Evolutionary conservation across 768 basidiomycete species (phyloP).

Genomic region (Leccinum truebloodii): DNA sequence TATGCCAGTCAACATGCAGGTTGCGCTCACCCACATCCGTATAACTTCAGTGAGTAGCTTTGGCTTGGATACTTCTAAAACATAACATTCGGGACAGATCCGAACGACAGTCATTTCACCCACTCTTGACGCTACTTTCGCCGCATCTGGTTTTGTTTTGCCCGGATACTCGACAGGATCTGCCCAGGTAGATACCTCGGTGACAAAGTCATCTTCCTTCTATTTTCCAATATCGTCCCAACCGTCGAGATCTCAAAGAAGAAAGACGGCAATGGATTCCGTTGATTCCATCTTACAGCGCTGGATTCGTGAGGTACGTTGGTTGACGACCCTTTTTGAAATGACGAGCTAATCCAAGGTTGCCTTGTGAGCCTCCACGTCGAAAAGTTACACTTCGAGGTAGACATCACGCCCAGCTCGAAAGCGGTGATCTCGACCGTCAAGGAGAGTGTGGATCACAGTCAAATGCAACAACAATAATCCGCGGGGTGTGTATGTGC

Average conservation of each 20-base stretch:
- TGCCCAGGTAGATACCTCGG: constrained; percentile 17
- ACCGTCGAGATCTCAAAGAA: constrained; percentile 10
- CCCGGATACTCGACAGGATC: constrained; percentile 2
- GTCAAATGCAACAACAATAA: too few species aligned
- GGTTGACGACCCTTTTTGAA: not conserved
- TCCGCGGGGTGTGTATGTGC: too few species aligned
- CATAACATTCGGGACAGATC: constrained; percentile 40
- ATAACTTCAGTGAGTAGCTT: constrained; percentile 51
- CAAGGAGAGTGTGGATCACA: constrained; percentile 3
- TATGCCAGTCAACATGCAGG: constrained; percentile 35
- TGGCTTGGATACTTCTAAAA: not conserved
- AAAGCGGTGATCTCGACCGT: constrained; percentile 9
- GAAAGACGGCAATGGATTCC: constrained; percentile 8
- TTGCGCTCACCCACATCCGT: not conserved
- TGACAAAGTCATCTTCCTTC: constrained; percentile 11
- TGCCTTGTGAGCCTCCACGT: not conserved
- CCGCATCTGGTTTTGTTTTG: not conserved
- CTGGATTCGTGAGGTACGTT: constrained; percentile 15
- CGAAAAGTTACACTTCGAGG: constrained; percentile 13
- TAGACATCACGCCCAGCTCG: constrained; percentile 14
- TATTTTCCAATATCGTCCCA: constrained; percentile 10
- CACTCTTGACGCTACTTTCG: constrained; percentile 33
- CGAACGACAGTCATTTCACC: constrained; percentile 74
- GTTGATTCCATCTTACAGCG: constrained; percentile 1
- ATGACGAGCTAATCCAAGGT: not conserved